phyloP scores from a whole-genome alignment of 2,329 filamentous ascomycete species.

The Diaporthe velutina region DNA sequence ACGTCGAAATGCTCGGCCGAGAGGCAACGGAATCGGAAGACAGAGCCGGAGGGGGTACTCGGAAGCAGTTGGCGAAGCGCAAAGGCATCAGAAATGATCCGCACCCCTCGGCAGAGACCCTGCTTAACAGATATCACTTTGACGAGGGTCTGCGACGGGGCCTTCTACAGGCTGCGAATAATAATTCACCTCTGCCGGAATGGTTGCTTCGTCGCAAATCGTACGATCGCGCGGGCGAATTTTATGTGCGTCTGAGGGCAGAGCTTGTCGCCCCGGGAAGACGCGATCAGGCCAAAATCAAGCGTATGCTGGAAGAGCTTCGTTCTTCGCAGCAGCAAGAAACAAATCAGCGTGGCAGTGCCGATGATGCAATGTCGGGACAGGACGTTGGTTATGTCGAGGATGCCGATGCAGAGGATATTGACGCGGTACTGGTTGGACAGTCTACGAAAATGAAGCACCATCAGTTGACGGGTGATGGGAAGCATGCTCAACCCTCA shows the following conservation, averaged over 20 bases:
- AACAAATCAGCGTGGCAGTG: neutral
- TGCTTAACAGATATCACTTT: neutral
- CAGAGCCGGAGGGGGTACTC: neutral
- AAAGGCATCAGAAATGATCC: neutral
- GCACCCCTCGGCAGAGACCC: neutral
- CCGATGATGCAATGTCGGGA: neutral
- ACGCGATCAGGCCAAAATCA: slow-evolving; percentile 18
- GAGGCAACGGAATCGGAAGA: neutral
- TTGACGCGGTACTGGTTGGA: neutral
- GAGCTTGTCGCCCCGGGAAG: neutral
- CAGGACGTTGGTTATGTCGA: neutral
- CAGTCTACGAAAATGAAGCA: neutral
- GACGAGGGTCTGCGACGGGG: slow-evolving; percentile 2
- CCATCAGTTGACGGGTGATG: neutral
- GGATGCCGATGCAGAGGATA: neutral
- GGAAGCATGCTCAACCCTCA: neutral
- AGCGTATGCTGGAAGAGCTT: slow-evolving; percentile 17
- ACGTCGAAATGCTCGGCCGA: neutral
- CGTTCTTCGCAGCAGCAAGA: neutral
- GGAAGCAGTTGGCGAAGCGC: neutral
- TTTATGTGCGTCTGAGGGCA: neutral
- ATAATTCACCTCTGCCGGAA: neutral
- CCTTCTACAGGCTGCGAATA: slow-evolving; percentile 4
- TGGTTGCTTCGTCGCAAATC: slow-evolving; percentile 15
- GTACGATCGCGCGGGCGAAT: slow-evolving; percentile 3